Base-by-base conservation (phyloP, 2,329 filamentous ascomycete species). In the Monilinia fructigena region DNA sequence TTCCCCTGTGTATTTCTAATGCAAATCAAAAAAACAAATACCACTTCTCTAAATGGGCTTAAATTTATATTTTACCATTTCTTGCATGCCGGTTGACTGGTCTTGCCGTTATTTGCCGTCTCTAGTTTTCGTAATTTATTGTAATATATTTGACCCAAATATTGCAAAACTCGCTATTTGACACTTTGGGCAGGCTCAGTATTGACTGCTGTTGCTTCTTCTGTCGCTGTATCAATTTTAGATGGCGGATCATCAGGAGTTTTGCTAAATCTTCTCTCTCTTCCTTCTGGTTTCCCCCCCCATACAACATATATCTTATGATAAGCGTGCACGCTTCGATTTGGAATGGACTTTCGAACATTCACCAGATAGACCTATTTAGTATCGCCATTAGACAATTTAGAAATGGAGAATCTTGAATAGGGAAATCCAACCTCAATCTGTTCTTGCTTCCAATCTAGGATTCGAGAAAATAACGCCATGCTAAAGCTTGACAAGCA, bases 401-500 rank as follows among this genome's bases (percentile, higher is more conserved):
- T 26, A 12, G 20, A 26, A 12, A 2, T 14, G 12, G 20, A 20
- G 1, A 1, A 5, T 26, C 4, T 26, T 7, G 8, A 8, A 11
- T 38, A 16, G 12, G 7, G 35, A 52, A 45, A 16, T 23, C 55
- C 14, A 68, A 74, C 72, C 70, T 76, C 75, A 47, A 75, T 76
- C 64, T 75, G 68, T 12, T 72, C 69, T 64, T 73, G 73, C 42
- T 58, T 75, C 75, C 74, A 76, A 8, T 66, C 55, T 26, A 76
- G 60, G 3, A 70, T 62, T 20, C 74, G 64, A 16, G 70, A 71
- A 63, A 76, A 74, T 4, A 65, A 67, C 1, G 66, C 74, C 70
- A 75, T 68, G n/a, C 69, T 73, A 23, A 76, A 72, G 2, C 53
- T 74, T 4, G 61, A 63, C 38, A 75, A 61, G 2, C 73, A 74